A percentile compares a stretch with the other conserved stretches of the same genome.
Conservation (phyloP, 1,284 basidiomycete species). For the Cutaneotrichosporon daszewskae region DNA sequence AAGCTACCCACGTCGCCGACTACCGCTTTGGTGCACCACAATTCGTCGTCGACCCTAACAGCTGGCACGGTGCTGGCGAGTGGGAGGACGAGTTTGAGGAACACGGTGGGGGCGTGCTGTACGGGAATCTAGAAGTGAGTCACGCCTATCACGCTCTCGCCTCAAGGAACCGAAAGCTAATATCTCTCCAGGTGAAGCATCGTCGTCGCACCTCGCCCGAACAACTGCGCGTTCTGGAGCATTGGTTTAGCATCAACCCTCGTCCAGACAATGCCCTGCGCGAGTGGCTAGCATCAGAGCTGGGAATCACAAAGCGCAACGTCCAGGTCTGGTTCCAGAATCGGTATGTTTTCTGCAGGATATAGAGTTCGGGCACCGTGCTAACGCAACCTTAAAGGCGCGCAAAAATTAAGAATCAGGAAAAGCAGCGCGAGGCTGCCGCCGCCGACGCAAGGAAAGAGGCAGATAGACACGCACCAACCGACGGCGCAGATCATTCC, state of each 20-base stretch:
- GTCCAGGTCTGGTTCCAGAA: constrained; percentile 97
- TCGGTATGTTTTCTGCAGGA: constrained; percentile 57
- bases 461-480: not conserved
- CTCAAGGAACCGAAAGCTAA: no score
- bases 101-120: constrained; percentile 19
- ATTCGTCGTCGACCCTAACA: constrained; percentile 4
- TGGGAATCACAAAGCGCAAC: constrained; percentile 85
- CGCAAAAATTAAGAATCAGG: constrained; percentile 68
- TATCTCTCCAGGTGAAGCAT: constrained; percentile 65
- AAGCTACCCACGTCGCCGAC: constrained; percentile 11
- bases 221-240: constrained; percentile 79
- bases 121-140: constrained; percentile 26
- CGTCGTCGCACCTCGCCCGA: constrained; percentile 73
- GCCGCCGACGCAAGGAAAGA: constrained; percentile 20
- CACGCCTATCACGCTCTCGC: no score
- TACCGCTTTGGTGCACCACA: constrained; percentile 13
- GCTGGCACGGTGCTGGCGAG: constrained; percentile 16
- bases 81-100: constrained; percentile 26
- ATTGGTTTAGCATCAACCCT: constrained; percentile 74
- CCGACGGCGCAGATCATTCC: not conserved
- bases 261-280: constrained; percentile 79
- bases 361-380: no score
- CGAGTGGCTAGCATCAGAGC: constrained; percentile 68
- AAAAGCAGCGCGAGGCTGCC: constrained; percentile 38
- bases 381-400: constrained; percentile 51